A percentile compares a stretch with the other conserved stretches of the same genome.
Conservation (phyloP, 2,329 filamentous ascomycete species). For the Cladophialophora carrionii region DNA sequence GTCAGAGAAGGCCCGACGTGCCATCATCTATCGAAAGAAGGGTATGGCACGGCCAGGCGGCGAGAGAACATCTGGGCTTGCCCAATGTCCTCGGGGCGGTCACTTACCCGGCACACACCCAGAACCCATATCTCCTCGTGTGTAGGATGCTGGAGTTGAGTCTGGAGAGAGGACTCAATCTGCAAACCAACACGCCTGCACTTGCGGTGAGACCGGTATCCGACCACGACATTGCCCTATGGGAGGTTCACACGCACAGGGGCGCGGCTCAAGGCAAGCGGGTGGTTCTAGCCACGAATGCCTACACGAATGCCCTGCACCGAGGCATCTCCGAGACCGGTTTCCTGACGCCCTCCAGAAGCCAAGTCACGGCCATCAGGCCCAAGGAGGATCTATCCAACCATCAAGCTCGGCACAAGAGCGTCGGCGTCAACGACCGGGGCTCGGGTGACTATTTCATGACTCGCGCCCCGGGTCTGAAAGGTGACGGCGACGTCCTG, state of each 20-base stretch:
- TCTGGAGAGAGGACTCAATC: slow-evolving; percentile 45
- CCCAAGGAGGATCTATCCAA: slow-evolving; percentile 46
- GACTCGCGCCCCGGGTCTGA: slow-evolving; percentile 35
- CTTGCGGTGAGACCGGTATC: slow-evolving; percentile 38
- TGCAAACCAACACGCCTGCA: slow-evolving; percentile 53
- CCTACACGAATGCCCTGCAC: slow-evolving; percentile 56
- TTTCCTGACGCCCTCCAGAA: slow-evolving; percentile 50
- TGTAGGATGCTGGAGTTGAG: slow-evolving; percentile 46
- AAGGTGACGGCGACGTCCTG: slow-evolving; percentile 41
- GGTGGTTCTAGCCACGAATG: slow-evolving; percentile 64
- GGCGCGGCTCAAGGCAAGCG: slow-evolving; percentile 54
- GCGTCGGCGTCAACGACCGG: slow-evolving; percentile 31
- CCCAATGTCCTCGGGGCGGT: slow-evolving; percentile 22
- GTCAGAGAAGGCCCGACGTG: slow-evolving; percentile 11
- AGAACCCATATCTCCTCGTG: slow-evolving; percentile 5
- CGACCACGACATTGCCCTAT: slow-evolving; percentile 37
- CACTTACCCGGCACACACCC: slow-evolving; percentile 39
- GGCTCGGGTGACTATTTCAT: slow-evolving; percentile 46
- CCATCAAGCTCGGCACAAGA: slow-evolving; percentile 41
- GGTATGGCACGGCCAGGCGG: slow-evolving; percentile 43
- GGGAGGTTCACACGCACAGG: slow-evolving; percentile 52
- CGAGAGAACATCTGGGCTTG: slow-evolving; percentile 46
- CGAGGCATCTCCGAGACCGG: slow-evolving; percentile 43
- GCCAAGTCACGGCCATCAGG: slow-evolving; percentile 52
- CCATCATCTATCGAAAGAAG: neutral